A percentile compares a stretch with the other conserved stretches of the same genome.
phyloP scores from a whole-genome alignment of 805 yeast species.

The Starmerella bombi region DNA sequence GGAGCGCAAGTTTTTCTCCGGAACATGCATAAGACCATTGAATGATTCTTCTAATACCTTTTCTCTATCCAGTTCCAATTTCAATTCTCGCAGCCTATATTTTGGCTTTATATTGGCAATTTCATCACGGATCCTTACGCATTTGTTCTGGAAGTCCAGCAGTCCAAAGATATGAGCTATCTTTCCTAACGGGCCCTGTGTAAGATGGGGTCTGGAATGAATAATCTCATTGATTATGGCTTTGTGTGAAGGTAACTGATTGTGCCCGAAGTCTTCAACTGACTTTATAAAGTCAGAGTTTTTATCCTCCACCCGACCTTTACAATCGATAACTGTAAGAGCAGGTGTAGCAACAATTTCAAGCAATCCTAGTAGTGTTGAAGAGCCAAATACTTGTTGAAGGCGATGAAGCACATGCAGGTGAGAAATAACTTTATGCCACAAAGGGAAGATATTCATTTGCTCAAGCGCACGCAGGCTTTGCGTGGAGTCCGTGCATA shows the following conservation, averaged over 20 bases:
- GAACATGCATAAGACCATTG: conserved; percentile 64
- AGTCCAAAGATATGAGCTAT: conserved; percentile 78
- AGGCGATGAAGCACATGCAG: conserved; percentile 52
- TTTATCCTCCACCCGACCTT: conserved; percentile 59
- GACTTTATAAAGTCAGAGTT: conserved; percentile 28
- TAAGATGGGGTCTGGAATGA: conserved; percentile 73
- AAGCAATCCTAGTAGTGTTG: conserved; percentile 70
- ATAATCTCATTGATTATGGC: conserved; percentile 85
- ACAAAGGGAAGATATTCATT: conserved; percentile 60
- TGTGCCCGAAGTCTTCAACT: conserved; percentile 39
- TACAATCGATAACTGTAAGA: conserved; percentile 45
- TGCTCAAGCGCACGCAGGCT: conserved; percentile 32
- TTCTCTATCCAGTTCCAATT: conserved; percentile 66
- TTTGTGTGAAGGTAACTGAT: conserved; percentile 36
- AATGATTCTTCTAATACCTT: conserved; percentile 88
- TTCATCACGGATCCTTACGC: conserved; percentile 66
- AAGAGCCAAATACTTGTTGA: conserved; percentile 50
- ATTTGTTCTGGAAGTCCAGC: conserved; percentile 87
- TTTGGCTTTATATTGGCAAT: conserved; percentile 26
- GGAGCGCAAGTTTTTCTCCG: conserved; percentile 40
- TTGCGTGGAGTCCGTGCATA: conserved; percentile 38
- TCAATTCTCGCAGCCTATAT: conserved; percentile 33
- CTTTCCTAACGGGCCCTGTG: conserved; percentile 92
- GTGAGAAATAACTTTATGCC: conserved; percentile 66
- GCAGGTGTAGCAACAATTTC: conserved; percentile 95